Conservation (phyloP, 495 filamentous ascomycete species). For the Saxophila tyrrhenica region DNA sequence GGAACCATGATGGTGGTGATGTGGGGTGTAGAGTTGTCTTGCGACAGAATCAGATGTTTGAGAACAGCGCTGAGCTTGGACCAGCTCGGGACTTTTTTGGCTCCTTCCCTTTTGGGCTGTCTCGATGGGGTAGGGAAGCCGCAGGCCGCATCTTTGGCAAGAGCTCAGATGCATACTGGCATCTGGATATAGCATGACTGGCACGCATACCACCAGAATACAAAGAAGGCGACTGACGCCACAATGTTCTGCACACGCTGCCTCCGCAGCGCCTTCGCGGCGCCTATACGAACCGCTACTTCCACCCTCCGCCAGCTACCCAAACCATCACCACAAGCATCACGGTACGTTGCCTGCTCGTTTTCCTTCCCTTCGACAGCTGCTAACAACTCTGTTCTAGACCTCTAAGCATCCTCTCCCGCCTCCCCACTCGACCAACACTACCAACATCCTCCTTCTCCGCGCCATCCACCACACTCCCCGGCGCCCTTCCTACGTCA, state of each 20-base stretch:
- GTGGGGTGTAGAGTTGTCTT: neutral
- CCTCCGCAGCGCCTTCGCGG: constrained; percentile 8
- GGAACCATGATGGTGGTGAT: constrained; percentile 27
- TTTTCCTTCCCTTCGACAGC: neutral
- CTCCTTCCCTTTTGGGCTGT: neutral
- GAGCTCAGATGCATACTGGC: neutral
- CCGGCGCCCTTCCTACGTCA: constrained; percentile 36
- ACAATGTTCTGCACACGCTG: constrained; percentile 24
- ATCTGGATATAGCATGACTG: neutral
- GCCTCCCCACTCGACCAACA: constrained; percentile 22
- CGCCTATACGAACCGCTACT: neutral
- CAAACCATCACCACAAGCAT: neutral
- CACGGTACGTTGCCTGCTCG: neutral
- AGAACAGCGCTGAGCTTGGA: neutral
- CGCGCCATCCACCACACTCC: constrained; percentile 9
- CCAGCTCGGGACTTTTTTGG: neutral
- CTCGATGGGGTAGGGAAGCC: neutral
- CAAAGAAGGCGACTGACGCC: neutral
- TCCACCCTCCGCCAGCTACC: neutral
- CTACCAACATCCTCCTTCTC: constrained; percentile 24
- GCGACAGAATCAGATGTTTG: neutral
- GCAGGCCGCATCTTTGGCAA: neutral
- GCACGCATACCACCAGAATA: neutral
- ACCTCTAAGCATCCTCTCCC: constrained; percentile 30
- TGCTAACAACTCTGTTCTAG: constrained; percentile 16